These are phyloP conservation scores for Kwoniella heveanensis DNA, from an alignment of 768 basidiomycete species.

Conservation along the genomic window DNA sequence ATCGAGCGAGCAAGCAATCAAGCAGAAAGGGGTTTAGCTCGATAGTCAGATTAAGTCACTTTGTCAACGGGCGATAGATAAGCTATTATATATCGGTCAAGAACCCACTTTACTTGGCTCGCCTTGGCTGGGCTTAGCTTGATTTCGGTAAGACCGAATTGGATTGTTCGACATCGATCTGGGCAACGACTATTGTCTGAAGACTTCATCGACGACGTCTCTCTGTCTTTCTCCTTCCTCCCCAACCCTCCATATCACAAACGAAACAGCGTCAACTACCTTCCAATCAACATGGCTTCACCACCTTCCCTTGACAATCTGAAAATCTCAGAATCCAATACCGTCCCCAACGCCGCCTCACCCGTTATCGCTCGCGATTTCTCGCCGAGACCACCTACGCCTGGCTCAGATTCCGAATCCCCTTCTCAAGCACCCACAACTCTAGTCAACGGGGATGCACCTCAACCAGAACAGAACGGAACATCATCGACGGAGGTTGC, in stretches of 20 bases:
- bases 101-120: neutral
- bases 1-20: no score
- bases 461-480: neutral
- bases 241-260: no score
- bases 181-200: no score
- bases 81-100: no score
- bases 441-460: neutral
- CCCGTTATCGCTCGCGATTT: conserved; percentile 7
- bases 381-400: conserved; percentile 17
- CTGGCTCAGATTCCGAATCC: neutral
- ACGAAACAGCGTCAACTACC: neutral
- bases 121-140: neutral
- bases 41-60: no score
- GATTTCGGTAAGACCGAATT: no score
- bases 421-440: neutral
- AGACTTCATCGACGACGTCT: neutral
- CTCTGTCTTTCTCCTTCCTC: neutral
- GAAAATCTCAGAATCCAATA: conserved; percentile 10
- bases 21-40: no score
- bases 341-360: neutral
- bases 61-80: no score
- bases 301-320: conserved; percentile 23
- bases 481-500: neutral
- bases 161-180: no score
- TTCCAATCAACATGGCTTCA: conserved; percentile 19